phyloP scores from a whole-genome alignment of 768 basidiomycete genomes.

The Holtermannia corniformis region DNA sequence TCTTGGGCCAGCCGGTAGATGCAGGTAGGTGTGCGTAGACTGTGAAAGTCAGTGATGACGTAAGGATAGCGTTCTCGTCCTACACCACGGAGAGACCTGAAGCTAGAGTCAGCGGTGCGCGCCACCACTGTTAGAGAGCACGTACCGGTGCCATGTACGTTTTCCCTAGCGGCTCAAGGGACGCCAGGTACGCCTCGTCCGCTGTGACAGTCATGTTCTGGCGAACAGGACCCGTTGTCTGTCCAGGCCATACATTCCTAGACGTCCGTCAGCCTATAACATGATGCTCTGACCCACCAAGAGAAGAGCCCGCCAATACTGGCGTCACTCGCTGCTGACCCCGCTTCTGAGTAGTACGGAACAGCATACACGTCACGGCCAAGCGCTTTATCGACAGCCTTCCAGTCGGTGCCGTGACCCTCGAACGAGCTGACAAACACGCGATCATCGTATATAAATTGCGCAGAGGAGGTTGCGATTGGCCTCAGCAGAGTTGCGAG shows the following conservation, averaged over 20 bases:
- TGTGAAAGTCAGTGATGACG: no score
- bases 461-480: not conserved
- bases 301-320: not conserved
- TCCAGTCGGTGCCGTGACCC: conserved; percentile 1
- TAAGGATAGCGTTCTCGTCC: no score
- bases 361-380: not conserved
- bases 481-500: not conserved
- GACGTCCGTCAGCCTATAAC: no score
- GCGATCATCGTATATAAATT: not conserved
- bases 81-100: conserved; percentile 2
- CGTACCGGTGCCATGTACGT: conserved; percentile 1
- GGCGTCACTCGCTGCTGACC: not conserved
- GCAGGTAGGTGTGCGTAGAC: conserved; percentile 4
- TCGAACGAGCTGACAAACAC: not conserved
- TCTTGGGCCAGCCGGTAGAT: conserved; percentile 3
- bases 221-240: not conserved
- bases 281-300: no score
- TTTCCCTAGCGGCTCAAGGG: not conserved
- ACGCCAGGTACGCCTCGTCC: not conserved
- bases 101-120: no score
- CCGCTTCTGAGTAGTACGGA: not conserved
- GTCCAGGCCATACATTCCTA: conserved; percentile 2
- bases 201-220: not conserved
- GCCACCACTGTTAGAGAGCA: not conserved
- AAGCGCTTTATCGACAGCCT: not conserved